These are phyloP conservation scores for Nepenthes gracilis DNA, from an alignment of 148 eudicot species.

Conservation along the genomic window DNA sequence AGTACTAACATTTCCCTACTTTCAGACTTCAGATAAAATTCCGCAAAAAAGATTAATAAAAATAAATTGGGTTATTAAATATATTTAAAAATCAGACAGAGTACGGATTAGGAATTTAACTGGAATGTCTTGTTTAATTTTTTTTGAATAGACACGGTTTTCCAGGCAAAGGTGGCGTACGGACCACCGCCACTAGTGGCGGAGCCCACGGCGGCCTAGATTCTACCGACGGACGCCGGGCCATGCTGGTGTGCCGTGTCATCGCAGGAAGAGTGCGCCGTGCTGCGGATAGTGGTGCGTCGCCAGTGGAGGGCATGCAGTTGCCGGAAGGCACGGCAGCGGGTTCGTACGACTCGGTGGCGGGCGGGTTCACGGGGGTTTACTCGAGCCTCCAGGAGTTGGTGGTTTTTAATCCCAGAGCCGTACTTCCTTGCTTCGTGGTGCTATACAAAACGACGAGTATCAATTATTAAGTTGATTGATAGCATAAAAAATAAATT, in stretches of 20 bases:
- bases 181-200: slow-evolving; percentile 86
- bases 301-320: not conserved
- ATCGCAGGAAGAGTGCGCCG: slow-evolving; percentile 80
- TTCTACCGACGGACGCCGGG: slow-evolving; percentile 34
- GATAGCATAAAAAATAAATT: no score
- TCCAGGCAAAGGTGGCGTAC: slow-evolving; percentile 43
- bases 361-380: slow-evolving; percentile 38
- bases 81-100: no score
- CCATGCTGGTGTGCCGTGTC: slow-evolving; percentile 91
- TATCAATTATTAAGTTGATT: not conserved
- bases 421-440: slow-evolving; percentile 91
- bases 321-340: not conserved
- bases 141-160: slow-evolving; percentile 48
- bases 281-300: slow-evolving; percentile 8
- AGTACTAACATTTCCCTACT: no score
- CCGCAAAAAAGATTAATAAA: no score
- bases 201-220: slow-evolving; percentile 67
- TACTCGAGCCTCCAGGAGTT: slow-evolving; percentile 80
- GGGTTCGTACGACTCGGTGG: slow-evolving; percentile 52
- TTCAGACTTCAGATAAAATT: no score
- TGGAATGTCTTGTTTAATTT: no score
- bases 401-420: slow-evolving; percentile 59
- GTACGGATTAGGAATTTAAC: no score
- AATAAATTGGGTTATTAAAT: no score
- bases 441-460: slow-evolving; percentile 64